These are phyloP conservation scores for Leccinum variicolor DNA, from an alignment of 768 basidiomycete species.

Conservation along the genomic window DNA sequence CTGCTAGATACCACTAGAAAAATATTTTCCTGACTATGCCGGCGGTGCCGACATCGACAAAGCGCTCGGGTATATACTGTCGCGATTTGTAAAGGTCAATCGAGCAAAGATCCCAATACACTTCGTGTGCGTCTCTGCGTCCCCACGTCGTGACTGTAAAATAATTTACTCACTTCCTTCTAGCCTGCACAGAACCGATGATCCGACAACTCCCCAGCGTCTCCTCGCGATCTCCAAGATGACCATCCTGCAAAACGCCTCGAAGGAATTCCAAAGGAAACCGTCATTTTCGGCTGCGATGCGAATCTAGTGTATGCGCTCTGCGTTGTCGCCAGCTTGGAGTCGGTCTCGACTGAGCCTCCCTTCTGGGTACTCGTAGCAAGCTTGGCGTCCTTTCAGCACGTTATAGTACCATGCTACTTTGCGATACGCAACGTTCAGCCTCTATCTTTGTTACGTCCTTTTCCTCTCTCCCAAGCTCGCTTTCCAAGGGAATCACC, in stretches of 20 bases:
- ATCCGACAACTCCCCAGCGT: background rate
- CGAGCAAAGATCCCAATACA: background rate
- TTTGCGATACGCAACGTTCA: background rate
- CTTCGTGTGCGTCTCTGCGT: background rate
- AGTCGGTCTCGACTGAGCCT: background rate
- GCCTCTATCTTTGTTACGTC: background rate
- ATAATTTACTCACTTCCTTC: background rate
- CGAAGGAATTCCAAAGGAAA: background rate
- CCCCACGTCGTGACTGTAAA: background rate
- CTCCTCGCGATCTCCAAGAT: background rate
- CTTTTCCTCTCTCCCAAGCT: background rate
- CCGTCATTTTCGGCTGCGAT: background rate
- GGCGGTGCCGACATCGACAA: background rate
- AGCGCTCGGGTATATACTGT: background rate
- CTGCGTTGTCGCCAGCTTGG: background rate
- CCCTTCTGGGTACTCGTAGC: background rate
- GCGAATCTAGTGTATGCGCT: background rate
- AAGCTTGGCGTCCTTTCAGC: background rate
- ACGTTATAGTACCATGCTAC: background rate
- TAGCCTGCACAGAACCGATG: background rate
- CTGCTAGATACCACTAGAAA: constrained; percentile 1
- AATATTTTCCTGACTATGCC: background rate
- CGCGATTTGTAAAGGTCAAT: background rate
- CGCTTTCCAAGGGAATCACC: background rate
- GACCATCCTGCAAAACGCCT: background rate